phyloP scores from a whole-genome alignment of 257 asterid genomes.

The Euphrasia confusa region DNA sequence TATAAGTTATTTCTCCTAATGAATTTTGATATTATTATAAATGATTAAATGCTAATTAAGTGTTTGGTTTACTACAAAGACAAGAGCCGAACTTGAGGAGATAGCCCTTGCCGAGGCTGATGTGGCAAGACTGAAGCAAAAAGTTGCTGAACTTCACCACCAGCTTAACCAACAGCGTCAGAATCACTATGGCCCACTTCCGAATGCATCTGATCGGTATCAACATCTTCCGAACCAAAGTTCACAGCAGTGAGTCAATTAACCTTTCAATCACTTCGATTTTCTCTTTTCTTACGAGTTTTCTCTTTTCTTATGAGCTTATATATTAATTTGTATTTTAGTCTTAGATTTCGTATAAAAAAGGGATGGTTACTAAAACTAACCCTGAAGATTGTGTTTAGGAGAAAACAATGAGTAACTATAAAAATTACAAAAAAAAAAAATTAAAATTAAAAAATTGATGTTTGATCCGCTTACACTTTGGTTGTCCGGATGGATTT shows the following conservation, averaged over 20 bases:
- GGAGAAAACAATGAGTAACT: not conserved
- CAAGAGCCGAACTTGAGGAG: conserved; percentile 98
- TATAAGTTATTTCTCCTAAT: conserved; percentile 9
- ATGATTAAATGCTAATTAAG: conserved; percentile 20
- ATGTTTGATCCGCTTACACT: not conserved
- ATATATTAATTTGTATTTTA: too few species aligned
- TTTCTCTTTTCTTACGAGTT: not conserved
- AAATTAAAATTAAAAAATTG: too few species aligned
- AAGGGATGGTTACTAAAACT: not conserved
- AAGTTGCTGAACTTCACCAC: conserved; percentile 97
- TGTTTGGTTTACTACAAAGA: conserved; percentile 41
- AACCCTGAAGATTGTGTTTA: not conserved
- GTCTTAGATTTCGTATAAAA: not conserved
- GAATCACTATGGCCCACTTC: conserved; percentile 72
- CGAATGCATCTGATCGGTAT: conserved; percentile 64
- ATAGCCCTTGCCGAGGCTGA: conserved; percentile 99
- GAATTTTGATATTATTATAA: conserved; percentile 14
- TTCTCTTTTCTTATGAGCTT: not conserved
- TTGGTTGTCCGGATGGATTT: not conserved
- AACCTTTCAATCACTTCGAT: not conserved
- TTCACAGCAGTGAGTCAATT: conserved; percentile 62
- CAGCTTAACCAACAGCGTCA: conserved; percentile 97
- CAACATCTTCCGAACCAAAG: conserved; percentile 48
- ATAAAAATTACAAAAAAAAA: not conserved
- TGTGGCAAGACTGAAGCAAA: conserved; percentile 91